Percentiles rank a stretch among this genome's conserved stretches.
These are phyloP conservation scores for Glonium stellatum DNA, from an alignment of 495 filamentous ascomycete genomes.

Conservation along the genomic window DNA sequence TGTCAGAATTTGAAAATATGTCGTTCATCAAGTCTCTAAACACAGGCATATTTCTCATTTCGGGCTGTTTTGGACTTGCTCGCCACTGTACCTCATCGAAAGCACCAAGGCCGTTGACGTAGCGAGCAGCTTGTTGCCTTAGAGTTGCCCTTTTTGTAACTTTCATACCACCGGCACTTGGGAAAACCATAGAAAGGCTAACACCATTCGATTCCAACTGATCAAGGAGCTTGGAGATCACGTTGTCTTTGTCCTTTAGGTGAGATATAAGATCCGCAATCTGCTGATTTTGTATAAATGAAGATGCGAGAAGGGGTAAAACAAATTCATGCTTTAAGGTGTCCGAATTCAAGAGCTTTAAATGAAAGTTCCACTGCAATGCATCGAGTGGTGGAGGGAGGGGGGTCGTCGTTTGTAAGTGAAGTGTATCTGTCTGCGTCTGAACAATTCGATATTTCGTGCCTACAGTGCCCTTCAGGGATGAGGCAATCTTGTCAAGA, in stretches of 20 bases:
- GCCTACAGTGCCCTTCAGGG: conserved; percentile 44
- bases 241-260: conserved; percentile 69
- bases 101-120: conserved; percentile 48
- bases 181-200: conserved; percentile 65
- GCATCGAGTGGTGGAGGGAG: conserved; percentile 62
- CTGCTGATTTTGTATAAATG: conserved; percentile 45
- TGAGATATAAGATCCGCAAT: conserved; percentile 49
- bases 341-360: conserved; percentile 50
- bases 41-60: not conserved
- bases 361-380: conserved; percentile 59
- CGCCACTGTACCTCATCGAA: conserved; percentile 49
- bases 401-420: conserved; percentile 50
- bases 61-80: conserved; percentile 13
- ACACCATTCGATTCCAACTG: conserved; percentile 64
- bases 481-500: conserved; percentile 61
- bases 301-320: conserved; percentile 60
- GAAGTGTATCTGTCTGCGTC: conserved; percentile 39
- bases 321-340: conserved; percentile 55
- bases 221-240: conserved; percentile 68
- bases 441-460: conserved; percentile 34
- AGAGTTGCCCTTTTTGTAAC: conserved; percentile 31
- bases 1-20: not conserved
- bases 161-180: conserved; percentile 40
- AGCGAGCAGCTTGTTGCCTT: conserved; percentile 42
- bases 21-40: not conserved